Conservation (phyloP, 2,329 filamentous ascomycete genomes). For the Triangularia setosa region DNA sequence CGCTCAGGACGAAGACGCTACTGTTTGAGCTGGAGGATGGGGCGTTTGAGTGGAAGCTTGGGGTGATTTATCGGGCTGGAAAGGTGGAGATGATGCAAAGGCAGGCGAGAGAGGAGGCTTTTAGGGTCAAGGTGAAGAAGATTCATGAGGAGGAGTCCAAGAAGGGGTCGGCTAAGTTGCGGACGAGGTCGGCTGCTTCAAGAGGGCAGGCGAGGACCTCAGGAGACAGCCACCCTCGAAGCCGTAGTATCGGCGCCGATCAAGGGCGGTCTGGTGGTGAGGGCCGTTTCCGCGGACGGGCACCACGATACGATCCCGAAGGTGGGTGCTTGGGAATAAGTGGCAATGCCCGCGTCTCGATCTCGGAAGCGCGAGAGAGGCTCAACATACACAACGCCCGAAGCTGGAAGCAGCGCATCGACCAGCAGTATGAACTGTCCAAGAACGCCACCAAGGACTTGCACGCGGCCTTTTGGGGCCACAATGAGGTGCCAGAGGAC, state of each 20-base stretch:
- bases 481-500: conserved; percentile 76
- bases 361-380: conserved; percentile 70
- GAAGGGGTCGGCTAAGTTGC: conserved; percentile 48
- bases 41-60: conserved; percentile 94
- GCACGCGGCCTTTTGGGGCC: conserved; percentile 74
- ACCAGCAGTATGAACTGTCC: conserved; percentile 66
- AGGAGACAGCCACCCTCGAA: conserved; percentile 42
- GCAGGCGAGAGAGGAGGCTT: conserved; percentile 84
- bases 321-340: conserved; percentile 65
- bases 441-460: conserved; percentile 74
- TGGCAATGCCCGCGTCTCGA: conserved; percentile 65
- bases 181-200: conserved; percentile 51
- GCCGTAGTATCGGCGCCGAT: conserved; percentile 52
- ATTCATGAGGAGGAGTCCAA: conserved; percentile 67
- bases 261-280: conserved; percentile 32
- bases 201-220: conserved; percentile 34
- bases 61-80: conserved; percentile 87
- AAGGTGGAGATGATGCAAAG: conserved; percentile 86
- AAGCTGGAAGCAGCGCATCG: conserved; percentile 90
- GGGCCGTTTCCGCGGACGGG: conserved; percentile 37
- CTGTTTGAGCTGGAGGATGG: conserved; percentile 94
- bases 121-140: conserved; percentile 80
- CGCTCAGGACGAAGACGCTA: conserved; percentile 74
- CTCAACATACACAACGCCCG: conserved; percentile 79
- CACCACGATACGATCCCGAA: conserved; percentile 75